A percentile compares a stretch with the other conserved stretches of the same genome.
Conservation (phyloP, 805 yeast species). For the Ogataea pini region DNA sequence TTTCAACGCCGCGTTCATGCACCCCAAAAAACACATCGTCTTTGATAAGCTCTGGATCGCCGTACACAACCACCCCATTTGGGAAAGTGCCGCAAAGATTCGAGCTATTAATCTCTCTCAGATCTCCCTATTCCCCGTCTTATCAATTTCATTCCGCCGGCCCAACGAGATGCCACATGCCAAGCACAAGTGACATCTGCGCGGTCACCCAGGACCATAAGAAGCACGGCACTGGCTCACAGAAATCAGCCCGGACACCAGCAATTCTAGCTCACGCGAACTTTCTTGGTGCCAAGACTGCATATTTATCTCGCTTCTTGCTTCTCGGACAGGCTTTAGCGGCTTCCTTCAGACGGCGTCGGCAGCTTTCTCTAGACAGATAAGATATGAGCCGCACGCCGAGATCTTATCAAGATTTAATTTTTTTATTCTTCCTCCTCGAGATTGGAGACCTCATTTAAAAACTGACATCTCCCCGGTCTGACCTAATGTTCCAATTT, state of each 20-base stretch:
- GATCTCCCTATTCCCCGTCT: too few relatives aligned
- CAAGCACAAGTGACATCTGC: not conserved
- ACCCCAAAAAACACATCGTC: too few relatives aligned
- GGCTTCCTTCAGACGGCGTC: too few relatives aligned
- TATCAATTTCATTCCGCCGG: too few relatives aligned
- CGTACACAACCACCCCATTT: not conserved
- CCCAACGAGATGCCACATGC: not conserved
- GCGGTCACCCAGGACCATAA: too few relatives aligned
- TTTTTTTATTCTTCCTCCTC: not conserved
- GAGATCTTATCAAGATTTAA: not conserved
- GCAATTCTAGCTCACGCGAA: not conserved
- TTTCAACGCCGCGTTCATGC: too few relatives aligned
- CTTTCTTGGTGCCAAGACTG: not conserved
- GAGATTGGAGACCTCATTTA: not conserved
- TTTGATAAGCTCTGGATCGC: too few relatives aligned
- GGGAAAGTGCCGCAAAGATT: not conserved
- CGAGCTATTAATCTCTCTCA: too few relatives aligned
- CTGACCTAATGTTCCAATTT: too few relatives aligned
- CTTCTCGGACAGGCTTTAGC: not conserved
- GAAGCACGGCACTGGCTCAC: too few relatives aligned
- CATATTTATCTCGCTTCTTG: not conserved
- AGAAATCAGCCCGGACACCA: too few relatives aligned
- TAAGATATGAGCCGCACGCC: slow-evolving; percentile 1
- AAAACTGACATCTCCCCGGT: not conserved
- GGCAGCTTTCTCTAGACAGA: not conserved